These are phyloP conservation scores for Pseudofabraea citricarpa DNA, from an alignment of 2,329 filamentous ascomycete genomes.

Conservation along the genomic window DNA sequence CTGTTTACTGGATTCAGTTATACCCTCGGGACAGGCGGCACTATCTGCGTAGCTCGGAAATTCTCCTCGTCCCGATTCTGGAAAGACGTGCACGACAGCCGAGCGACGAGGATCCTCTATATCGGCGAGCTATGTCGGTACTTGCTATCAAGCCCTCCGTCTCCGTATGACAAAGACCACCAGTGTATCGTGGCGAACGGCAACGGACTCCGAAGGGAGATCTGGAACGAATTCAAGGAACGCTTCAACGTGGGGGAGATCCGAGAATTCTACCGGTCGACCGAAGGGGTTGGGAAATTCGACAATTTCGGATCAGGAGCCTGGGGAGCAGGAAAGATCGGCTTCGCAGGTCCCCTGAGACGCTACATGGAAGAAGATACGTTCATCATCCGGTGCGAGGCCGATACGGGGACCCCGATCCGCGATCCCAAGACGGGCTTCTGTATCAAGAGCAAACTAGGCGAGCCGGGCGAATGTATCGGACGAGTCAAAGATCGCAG, in stretches of 20 bases:
- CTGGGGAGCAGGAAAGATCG: slow-evolving; percentile 38
- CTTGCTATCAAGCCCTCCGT: slow-evolving; percentile 37
- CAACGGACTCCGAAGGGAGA: slow-evolving; percentile 41
- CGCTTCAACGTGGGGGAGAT: slow-evolving; percentile 39
- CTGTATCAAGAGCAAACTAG: slow-evolving; percentile 30
- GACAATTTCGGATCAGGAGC: slow-evolving; percentile 37
- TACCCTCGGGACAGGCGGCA: slow-evolving; percentile 33
- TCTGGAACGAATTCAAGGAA: slow-evolving; percentile 41
- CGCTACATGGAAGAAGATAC: slow-evolving; percentile 35
- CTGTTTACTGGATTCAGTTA: slow-evolving; percentile 39
- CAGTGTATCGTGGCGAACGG: slow-evolving; percentile 38
- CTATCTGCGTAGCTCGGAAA: slow-evolving; percentile 38
- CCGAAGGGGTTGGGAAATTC: slow-evolving; percentile 39
- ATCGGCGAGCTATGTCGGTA: slow-evolving; percentile 46
- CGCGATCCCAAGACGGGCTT: slow-evolving; percentile 38
- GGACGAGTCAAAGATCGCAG: slow-evolving; percentile 34
- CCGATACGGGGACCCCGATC: slow-evolving; percentile 5
- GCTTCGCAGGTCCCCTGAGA: slow-evolving; percentile 35
- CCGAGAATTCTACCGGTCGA: slow-evolving; percentile 42
- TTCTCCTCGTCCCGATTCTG: slow-evolving; percentile 41
- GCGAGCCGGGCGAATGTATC: slow-evolving; percentile 40
- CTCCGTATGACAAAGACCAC: slow-evolving; percentile 39
- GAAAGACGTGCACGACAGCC: slow-evolving; percentile 37
- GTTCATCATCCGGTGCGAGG: slow-evolving; percentile 36
- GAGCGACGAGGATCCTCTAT: slow-evolving; percentile 38